Conservation (phyloP, 768 basidiomycete genomes). For the Mycena crocata region DNA sequence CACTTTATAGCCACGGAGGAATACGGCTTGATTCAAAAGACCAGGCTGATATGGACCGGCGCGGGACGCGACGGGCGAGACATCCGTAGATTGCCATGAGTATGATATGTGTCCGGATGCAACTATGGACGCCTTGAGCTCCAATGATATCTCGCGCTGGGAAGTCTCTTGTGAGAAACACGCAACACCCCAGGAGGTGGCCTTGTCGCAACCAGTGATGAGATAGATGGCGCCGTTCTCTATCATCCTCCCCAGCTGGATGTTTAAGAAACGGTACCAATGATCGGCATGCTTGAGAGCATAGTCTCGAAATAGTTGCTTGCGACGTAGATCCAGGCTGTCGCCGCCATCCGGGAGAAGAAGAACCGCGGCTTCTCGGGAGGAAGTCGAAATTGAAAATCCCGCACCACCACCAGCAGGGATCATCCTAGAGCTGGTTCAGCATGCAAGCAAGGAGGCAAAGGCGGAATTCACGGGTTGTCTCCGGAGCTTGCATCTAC, state of each 20-base stretch:
- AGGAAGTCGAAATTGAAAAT: not conserved
- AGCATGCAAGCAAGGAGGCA: not conserved
- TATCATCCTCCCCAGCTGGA: not conserved
- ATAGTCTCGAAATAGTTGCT: conserved; percentile 5
- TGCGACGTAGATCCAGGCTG: conserved; percentile 2
- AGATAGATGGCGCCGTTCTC: not conserved
- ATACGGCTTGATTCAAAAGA: conserved; percentile 4
- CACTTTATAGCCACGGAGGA: conserved; percentile 13
- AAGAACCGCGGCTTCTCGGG: not conserved
- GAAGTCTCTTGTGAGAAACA: conserved; percentile 7
- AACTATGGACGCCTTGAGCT: conserved; percentile 5
- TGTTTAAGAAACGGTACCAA: conserved; percentile 5
- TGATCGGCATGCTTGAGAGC: not conserved
- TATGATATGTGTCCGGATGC: not conserved
- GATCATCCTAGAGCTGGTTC: not conserved
- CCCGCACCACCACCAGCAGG: not conserved
- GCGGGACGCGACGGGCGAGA: conserved; percentile 2
- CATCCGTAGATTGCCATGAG: not conserved
- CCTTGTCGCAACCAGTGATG: conserved; percentile 3
- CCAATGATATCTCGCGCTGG: conserved; percentile 4
- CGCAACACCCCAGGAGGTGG: conserved; percentile 2
- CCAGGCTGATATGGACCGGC: conserved; percentile 3
- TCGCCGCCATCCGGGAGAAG: conserved; percentile 2
- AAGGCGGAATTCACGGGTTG: not conserved
- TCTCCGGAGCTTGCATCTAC: not conserved